Conservation (phyloP, 2,329 filamentous ascomycete genomes). For the Parastagonospora avenae region DNA sequence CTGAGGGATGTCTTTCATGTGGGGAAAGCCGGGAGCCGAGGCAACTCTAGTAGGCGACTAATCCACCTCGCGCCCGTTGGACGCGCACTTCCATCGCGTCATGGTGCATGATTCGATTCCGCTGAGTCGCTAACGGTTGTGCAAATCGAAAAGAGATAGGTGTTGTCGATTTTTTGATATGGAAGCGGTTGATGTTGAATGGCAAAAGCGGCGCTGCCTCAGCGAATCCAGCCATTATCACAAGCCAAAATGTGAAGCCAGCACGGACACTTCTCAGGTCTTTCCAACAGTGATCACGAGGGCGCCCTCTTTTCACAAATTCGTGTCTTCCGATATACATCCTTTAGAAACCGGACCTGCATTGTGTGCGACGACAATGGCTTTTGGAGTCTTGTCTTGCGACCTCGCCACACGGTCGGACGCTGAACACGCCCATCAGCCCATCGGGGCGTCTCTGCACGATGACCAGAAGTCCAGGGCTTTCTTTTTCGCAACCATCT, state of each 20-base stretch:
- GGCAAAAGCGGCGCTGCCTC: not conserved
- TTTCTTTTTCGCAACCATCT: too few relatives aligned
- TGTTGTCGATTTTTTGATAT: not conserved
- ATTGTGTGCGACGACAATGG: too few relatives aligned
- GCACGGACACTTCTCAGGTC: too few relatives aligned
- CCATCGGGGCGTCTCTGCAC: too few relatives aligned
- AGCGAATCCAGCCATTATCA: not conserved
- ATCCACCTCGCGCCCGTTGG: slow-evolving; percentile 13
- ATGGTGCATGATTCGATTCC: slow-evolving; percentile 15
- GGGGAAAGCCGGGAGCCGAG: slow-evolving; percentile 36
- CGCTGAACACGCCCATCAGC: too few relatives aligned
- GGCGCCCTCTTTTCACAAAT: too few relatives aligned
- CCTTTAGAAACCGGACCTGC: too few relatives aligned
- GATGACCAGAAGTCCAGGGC: too few relatives aligned
- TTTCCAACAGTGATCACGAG: too few relatives aligned
- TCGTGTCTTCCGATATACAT: too few relatives aligned
- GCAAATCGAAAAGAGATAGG: not conserved
- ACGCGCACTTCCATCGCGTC: slow-evolving; percentile 4
- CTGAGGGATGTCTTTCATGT: slow-evolving; percentile 23
- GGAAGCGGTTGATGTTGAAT: not conserved
- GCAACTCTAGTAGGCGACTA: slow-evolving; percentile 24
- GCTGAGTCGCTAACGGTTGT: slow-evolving; percentile 16
- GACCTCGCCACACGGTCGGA: too few relatives aligned
- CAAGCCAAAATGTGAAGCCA: not conserved
- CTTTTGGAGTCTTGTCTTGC: too few relatives aligned